Percentiles rank a stretch among this genome's conserved stretches.
Conservation (phyloP, 2,329 filamentous ascomycete genomes). For the Nemania serpens region DNA sequence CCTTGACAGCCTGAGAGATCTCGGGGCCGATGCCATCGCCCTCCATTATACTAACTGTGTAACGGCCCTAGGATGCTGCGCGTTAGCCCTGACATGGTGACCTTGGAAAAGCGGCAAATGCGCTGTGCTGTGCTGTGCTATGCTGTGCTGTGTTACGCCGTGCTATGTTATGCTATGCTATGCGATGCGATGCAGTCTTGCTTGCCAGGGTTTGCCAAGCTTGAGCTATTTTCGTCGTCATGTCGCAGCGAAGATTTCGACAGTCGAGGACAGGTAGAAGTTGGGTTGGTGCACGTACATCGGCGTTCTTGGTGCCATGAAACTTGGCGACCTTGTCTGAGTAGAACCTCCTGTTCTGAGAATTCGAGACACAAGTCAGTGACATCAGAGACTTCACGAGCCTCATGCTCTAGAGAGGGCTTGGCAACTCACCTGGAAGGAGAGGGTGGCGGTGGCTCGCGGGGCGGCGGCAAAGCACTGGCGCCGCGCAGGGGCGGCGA, state of each 20-base stretch:
- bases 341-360: constrained; percentile 65
- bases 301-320: constrained; percentile 83
- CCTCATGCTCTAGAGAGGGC: background rate
- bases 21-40: constrained; percentile 98
- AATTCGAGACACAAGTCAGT: constrained; percentile 34
- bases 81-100: constrained; percentile 29
- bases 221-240: constrained; percentile 49
- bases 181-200: background rate
- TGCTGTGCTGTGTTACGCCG: too few species aligned
- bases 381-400: constrained; percentile 15
- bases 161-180: too few species aligned
- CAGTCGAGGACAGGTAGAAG: background rate
- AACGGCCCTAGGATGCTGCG: constrained; percentile 72
- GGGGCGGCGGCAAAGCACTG: constrained; percentile 76
- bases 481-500: constrained; percentile 74
- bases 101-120: constrained; percentile 22
- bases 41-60: constrained; percentile 95
- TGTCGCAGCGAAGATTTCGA: constrained; percentile 28
- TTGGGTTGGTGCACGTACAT: constrained; percentile 63
- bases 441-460: constrained; percentile 55
- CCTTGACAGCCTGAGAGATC: constrained; percentile 97
- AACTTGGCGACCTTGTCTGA: constrained; percentile 82
- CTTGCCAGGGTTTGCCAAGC: constrained; percentile 31
- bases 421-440: constrained; percentile 59
- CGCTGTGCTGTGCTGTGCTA: too few species aligned